phyloP scores from a whole-genome alignment of 257 asterid genomes.

The Petunia axillaris region DNA sequence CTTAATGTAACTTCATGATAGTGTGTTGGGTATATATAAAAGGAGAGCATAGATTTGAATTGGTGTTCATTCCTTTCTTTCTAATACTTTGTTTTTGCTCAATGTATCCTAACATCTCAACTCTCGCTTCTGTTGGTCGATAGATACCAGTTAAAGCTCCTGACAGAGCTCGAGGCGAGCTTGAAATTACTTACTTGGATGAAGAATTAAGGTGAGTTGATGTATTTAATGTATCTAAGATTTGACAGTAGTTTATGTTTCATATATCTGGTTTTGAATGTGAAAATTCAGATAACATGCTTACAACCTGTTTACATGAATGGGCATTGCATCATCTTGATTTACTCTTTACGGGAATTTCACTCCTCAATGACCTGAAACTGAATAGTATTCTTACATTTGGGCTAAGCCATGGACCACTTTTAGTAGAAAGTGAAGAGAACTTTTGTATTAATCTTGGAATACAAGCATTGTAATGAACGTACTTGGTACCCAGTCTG shows the following conservation, averaged over 20 bases:
- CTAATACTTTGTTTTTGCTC: background rate
- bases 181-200: slow-evolving; percentile 84
- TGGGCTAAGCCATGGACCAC: no score
- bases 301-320: no score
- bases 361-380: no score
- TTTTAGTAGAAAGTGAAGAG: no score
- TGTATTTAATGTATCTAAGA: background rate
- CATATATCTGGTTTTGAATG: background rate
- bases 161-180: slow-evolving; percentile 66
- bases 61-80: background rate
- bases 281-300: no score
- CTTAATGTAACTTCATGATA: background rate
- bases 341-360: no score
- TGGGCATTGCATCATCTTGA: no score
- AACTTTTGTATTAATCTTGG: no score
- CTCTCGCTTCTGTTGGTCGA: background rate
- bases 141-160: slow-evolving; percentile 84
- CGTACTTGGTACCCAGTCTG: no score
- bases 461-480: no score
- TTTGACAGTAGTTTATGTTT: background rate
- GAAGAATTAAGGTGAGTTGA: slow-evolving; percentile 65
- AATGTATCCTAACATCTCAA: background rate
- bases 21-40: background rate
- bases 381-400: no score
- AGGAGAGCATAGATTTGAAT: background rate